Conservation (phyloP, 768 basidiomycete genomes). For the Pleurotus platypus region DNA sequence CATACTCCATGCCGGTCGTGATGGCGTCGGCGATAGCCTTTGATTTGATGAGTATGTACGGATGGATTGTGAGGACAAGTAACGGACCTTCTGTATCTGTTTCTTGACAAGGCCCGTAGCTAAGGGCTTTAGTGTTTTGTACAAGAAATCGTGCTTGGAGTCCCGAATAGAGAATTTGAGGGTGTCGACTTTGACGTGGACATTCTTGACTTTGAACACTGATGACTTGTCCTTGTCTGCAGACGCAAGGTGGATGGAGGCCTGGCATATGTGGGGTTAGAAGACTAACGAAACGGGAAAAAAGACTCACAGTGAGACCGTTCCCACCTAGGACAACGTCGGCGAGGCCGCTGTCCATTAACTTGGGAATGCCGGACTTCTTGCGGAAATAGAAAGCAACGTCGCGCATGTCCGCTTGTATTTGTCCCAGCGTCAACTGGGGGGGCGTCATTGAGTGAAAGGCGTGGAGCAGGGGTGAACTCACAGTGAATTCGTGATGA, state of each 20-base stretch:
- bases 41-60: too few species aligned
- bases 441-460: background rate
- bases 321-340: slow-evolving; percentile 83
- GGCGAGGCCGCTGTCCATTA: slow-evolving; percentile 79
- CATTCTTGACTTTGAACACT: slow-evolving; percentile 69
- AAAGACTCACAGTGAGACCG: slow-evolving; percentile 62
- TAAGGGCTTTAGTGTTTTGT: slow-evolving; percentile 79
- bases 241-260: slow-evolving; percentile 57
- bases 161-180: slow-evolving; percentile 92
- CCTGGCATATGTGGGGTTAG: slow-evolving; percentile 22
- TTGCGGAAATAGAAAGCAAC: slow-evolving; percentile 89
- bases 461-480: background rate
- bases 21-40: slow-evolving; percentile 58
- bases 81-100: slow-evolving; percentile 40
- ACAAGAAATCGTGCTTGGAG: slow-evolving; percentile 84
- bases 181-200: slow-evolving; percentile 78
- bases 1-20: slow-evolving; percentile 76
- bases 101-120: slow-evolving; percentile 82
- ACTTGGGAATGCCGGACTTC: slow-evolving; percentile 79
- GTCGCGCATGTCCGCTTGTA: slow-evolving; percentile 92
- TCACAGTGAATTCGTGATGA: slow-evolving; percentile 61
- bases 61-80: too few species aligned
- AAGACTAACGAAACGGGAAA: background rate
- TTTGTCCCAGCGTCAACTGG: slow-evolving; percentile 69
- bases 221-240: slow-evolving; percentile 62